Evolutionary conservation across 805 yeast genomes (phyloP).

Genomic region (Yarrowia yakushimensis): DNA sequence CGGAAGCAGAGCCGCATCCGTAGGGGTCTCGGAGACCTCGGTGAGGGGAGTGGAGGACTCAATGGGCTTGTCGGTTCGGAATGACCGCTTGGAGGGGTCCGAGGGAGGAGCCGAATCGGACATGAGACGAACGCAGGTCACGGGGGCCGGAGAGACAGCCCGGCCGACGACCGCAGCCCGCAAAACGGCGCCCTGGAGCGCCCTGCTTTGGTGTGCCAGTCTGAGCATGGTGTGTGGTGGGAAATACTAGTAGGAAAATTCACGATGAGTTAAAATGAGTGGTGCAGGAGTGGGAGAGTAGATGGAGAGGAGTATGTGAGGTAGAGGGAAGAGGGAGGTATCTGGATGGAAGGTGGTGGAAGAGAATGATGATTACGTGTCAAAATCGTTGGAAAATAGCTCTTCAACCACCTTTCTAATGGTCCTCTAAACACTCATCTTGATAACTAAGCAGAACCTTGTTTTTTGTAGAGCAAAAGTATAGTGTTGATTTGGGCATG

Average conservation of each 20-base stretch:
- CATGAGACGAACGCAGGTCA: neutral
- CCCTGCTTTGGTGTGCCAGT: constrained; percentile 19
- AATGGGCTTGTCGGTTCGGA: neutral
- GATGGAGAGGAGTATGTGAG: neutral
- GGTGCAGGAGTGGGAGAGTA: no score
- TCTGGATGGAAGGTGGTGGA: neutral
- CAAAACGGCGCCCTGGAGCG: neutral
- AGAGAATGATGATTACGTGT: no score
- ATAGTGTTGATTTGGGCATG: neutral
- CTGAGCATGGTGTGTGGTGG: constrained; percentile 17
- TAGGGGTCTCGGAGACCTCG: neutral
- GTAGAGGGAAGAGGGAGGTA: neutral
- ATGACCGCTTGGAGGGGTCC: neutral
- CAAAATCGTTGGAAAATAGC: no score
- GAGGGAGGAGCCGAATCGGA: neutral
- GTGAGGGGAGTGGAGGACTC: neutral
- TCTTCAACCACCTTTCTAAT: no score
- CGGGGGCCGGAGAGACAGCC: neutral
- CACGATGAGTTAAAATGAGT: neutral
- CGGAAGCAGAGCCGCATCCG: neutral
- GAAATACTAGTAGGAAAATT: neutral
- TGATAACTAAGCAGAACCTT: constrained; percentile 13
- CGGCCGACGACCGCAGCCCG: neutral
- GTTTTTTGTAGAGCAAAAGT: no score
- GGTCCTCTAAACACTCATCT: no score